Percentiles rank a stretch among this genome's conserved stretches.
Conservation (phyloP, 2,329 filamentous ascomycete species). For the Venturia nashicola region DNA sequence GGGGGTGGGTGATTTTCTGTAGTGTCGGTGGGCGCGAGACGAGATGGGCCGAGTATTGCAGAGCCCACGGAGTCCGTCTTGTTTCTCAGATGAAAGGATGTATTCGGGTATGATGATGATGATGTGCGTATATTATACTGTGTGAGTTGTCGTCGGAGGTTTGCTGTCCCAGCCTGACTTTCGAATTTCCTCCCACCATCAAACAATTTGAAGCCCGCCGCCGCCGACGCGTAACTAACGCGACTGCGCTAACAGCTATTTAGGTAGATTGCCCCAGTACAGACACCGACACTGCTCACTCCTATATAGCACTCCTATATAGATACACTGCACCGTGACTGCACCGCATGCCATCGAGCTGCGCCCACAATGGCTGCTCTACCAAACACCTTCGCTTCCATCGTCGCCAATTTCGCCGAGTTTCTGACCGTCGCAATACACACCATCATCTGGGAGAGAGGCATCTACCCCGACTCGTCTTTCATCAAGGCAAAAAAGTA, state of each 20-base stretch:
- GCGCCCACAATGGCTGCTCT: constrained; percentile 8
- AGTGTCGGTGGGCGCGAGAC: neutral
- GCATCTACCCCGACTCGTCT: constrained; percentile 63
- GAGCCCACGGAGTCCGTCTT: constrained; percentile 13
- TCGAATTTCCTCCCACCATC: neutral
- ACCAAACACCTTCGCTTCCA: constrained; percentile 33
- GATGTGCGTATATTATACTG: neutral
- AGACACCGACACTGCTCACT: too few species aligned
- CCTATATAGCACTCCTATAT: too few species aligned
- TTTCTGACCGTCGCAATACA: constrained; percentile 78
- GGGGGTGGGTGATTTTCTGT: neutral
- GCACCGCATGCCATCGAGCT: neutral
- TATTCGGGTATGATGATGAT: neutral
- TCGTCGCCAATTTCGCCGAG: constrained; percentile 59
- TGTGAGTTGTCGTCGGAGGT: neutral
- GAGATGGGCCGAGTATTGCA: neutral
- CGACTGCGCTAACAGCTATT: neutral
- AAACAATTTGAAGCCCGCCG: neutral
- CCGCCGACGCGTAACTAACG: neutral
- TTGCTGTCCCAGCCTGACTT: neutral
- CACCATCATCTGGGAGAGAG: constrained; percentile 72
- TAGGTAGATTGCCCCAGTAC: neutral
- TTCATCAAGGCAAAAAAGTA: constrained; percentile 73
- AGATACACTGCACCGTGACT: too few species aligned
- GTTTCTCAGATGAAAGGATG: constrained; percentile 2